Base-by-base conservation (phyloP, 495 filamentous ascomycete genomes). In the Entonaema liquescens region DNA sequence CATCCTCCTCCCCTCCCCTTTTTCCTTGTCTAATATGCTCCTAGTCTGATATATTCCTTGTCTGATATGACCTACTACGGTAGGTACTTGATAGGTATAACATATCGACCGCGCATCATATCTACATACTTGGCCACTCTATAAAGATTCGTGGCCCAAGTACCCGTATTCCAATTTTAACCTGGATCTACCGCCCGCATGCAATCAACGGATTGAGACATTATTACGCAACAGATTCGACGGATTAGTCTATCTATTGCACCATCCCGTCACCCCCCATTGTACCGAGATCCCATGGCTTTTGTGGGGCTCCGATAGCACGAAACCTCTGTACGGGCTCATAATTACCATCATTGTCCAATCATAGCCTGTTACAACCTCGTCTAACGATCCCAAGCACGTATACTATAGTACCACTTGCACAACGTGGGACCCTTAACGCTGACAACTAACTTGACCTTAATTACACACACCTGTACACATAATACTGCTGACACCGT, bases 201-300 rank as follows among this genome's bases (percentile, higher is more conserved):
- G n/a, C 47, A 38, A 55, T 29, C 35, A 38, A 52, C 25, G 29
- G 29, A 54, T 57, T 66, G 40, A 62, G 35, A 63, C 58, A 53
- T 54, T 62, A 66, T 71, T 71, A 71, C 68, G 68, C 68, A 71
- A 71, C 62, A 9, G 52, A 66, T 71, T 67, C 52, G 52, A 62
- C 15, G 53, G 26, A 71, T 71, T 66, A 71, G 68, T 71, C 68
- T 71, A 71, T 71, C 66, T 58, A 71, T 71, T 71, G 62, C 68
- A 62, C 61, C 68, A 71, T 71, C 40, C 52, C 55, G 13, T 36
- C 65, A 68, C 42, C 44, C 28, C 59, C 19, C 58, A 40, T 56
- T 53, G 50, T 59, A 57, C 56, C 60, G 60, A 23, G 11, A 7
- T 65, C 23, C 5, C 33, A 19, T 28, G 36, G 38, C 53, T 19